Conservation (phyloP, 305 asterid genomes). For the Fraxinus xanthoxyloides region DNA sequence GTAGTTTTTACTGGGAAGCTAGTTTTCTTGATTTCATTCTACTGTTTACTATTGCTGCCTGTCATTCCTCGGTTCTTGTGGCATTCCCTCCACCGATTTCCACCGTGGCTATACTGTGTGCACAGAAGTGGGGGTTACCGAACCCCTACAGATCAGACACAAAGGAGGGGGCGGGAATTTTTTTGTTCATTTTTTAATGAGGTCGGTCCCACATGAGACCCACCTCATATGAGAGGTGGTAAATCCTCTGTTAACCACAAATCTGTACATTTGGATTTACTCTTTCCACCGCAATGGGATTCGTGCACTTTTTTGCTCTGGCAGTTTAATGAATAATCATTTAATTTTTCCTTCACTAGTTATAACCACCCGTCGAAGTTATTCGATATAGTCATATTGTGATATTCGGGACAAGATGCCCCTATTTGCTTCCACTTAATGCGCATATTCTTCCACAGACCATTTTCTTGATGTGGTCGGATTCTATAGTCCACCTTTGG, state of each 20-base stretch:
- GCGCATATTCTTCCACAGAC: neutral
- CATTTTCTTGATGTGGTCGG: neutral
- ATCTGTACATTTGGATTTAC: no score
- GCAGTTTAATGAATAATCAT: neutral
- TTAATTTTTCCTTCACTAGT: neutral
- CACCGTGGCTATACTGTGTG: no score
- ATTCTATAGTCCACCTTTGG: neutral
- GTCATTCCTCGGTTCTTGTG: slow-evolving; percentile 4
- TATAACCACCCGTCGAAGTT: neutral
- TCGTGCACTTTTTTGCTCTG: neutral
- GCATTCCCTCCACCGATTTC: neutral
- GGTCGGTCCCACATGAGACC: no score
- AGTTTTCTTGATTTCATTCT: neutral
- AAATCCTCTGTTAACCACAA: no score
- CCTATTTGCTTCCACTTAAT: neutral
- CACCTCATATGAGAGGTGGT: no score
- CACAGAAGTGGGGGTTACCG: no score
- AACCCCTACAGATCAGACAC: no score
- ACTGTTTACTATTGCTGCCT: neutral
- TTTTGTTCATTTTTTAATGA: no score
- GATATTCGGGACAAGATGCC: neutral
- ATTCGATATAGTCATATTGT: neutral
- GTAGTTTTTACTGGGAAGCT: neutral
- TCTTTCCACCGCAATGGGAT: neutral
- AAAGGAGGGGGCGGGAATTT: no score